These are phyloP conservation scores for Backusella parvicylindrica DNA, from an alignment of 192 early-diverging fungal genomes.

Conservation along the genomic window DNA sequence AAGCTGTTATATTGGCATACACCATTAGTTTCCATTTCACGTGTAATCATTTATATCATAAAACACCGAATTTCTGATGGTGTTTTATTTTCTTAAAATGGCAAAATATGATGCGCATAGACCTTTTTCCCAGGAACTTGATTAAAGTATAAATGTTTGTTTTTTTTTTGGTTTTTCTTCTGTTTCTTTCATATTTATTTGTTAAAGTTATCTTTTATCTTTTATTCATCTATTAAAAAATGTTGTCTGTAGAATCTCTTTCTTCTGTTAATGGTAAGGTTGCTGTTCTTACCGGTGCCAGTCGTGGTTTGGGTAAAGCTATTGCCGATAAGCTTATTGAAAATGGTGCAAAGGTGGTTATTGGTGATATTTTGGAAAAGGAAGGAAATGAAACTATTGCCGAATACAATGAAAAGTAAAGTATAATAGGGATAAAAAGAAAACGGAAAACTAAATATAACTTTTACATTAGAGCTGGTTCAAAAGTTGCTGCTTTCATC, in stretches of 20 bases:
- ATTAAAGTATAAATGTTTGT: not conserved
- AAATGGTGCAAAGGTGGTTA: constrained; percentile 46
- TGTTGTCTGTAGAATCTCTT: not conserved
- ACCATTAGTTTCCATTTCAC: too few species aligned
- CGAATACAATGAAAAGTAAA: constrained; percentile 19
- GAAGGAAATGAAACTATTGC: constrained; percentile 14
- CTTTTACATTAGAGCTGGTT: not conserved
- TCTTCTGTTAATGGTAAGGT: constrained; percentile 8
- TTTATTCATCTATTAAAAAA: not conserved
- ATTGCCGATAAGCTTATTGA: constrained; percentile 79
- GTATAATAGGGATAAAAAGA: not conserved
- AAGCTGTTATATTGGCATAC: too few species aligned
- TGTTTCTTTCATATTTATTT: not conserved
- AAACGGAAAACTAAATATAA: not conserved
- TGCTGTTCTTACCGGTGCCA: constrained; percentile 79
- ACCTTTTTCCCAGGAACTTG: not conserved
- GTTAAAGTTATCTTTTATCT: not conserved
- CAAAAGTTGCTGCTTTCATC: constrained; percentile 18
- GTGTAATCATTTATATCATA: too few species aligned
- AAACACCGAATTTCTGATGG: not conserved
- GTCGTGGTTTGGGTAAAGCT: constrained; percentile 81
- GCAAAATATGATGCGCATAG: not conserved
- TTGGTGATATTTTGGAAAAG: constrained; percentile 29
- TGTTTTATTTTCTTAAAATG: not conserved
- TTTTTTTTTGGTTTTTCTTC: not conserved